A percentile compares a stretch with the other conserved stretches of the same genome.
Evolutionary conservation across 345 rosid genomes (phyloP).

Genomic region (Citrus sp.): DNA sequence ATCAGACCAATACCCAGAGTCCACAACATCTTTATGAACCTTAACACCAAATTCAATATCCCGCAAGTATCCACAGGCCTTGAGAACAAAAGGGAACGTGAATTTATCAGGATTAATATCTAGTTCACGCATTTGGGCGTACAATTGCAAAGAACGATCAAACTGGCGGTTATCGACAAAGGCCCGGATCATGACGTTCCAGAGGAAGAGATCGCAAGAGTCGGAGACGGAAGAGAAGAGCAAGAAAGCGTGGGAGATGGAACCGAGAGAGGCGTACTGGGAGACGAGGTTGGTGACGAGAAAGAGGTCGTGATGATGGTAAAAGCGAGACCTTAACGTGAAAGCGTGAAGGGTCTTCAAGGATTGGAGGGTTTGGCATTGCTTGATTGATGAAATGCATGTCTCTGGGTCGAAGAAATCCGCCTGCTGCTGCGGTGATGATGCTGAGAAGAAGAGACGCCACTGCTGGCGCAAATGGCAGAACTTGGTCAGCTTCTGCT

Average conservation of each 20-base stretch:
- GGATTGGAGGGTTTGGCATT: constrained; percentile 22
- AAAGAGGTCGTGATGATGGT: constrained; percentile 24
- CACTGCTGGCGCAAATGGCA: background rate
- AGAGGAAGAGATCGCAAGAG: constrained; percentile 32
- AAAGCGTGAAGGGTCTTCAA: constrained; percentile 32
- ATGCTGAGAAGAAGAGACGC: background rate
- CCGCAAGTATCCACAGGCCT: constrained; percentile 33
- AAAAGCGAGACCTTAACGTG: constrained; percentile 20
- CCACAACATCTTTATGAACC: constrained; percentile 27
- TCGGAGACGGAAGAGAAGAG: constrained; percentile 31
- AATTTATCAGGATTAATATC: constrained; percentile 29
- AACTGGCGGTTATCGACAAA: constrained; percentile 30
- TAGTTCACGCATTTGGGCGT: constrained; percentile 27
- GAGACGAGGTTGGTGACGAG: constrained; percentile 35
- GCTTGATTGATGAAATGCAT: constrained; percentile 30
- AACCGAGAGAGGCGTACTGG: constrained; percentile 30
- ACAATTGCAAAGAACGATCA: constrained; percentile 17
- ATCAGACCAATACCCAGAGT: constrained; percentile 26
- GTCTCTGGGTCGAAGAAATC: background rate
- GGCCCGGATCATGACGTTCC: constrained; percentile 37
- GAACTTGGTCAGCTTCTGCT: background rate
- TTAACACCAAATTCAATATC: constrained; percentile 19
- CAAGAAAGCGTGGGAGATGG: constrained; percentile 30
- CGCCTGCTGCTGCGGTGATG: background rate
- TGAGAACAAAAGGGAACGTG: constrained; percentile 41